Percentiles rank a stretch among this genome's conserved stretches.
Conservation (phyloP, 352 stramenopile species). For the Phytopythium boreale region DNA sequence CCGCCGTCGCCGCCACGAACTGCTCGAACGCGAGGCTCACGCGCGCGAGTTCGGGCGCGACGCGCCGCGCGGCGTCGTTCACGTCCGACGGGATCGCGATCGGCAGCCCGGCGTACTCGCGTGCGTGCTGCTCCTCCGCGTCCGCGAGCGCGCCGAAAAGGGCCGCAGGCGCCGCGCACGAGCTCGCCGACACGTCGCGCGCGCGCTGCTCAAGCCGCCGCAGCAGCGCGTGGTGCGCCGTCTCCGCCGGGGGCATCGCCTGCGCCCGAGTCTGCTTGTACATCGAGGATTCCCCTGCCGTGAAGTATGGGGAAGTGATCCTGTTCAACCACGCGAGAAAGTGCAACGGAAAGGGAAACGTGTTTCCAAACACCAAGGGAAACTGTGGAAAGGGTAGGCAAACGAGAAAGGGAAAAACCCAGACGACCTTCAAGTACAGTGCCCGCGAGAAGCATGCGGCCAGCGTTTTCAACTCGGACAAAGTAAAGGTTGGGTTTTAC, state of each 20-base stretch:
- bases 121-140: constrained; percentile 47
- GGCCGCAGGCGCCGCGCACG: not conserved
- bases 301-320: not conserved
- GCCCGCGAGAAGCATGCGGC: too few species aligned
- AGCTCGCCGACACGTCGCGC: not conserved
- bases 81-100: constrained; percentile 50
- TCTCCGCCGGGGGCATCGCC: not conserved
- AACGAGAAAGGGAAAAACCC: too few species aligned
- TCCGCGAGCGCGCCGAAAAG: not conserved
- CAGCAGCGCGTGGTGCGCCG: not conserved
- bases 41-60: constrained; percentile 17
- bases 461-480: too few species aligned
- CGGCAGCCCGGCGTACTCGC: constrained; percentile 71
- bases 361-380: too few species aligned
- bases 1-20: constrained; percentile 18
- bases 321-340: too few species aligned
- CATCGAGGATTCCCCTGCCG: too few species aligned
- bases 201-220: not conserved
- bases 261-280: too few species aligned
- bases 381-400: too few species aligned
- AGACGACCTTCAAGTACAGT: too few species aligned
- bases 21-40: constrained; percentile 25
- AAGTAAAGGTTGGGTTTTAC: too few species aligned
- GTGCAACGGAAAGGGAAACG: too few species aligned
- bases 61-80: not conserved